A percentile compares a stretch with the other conserved stretches of the same genome.
Conservation (phyloP, 108 stramenopile species). For the Fragilariopsis cylindrus region DNA sequence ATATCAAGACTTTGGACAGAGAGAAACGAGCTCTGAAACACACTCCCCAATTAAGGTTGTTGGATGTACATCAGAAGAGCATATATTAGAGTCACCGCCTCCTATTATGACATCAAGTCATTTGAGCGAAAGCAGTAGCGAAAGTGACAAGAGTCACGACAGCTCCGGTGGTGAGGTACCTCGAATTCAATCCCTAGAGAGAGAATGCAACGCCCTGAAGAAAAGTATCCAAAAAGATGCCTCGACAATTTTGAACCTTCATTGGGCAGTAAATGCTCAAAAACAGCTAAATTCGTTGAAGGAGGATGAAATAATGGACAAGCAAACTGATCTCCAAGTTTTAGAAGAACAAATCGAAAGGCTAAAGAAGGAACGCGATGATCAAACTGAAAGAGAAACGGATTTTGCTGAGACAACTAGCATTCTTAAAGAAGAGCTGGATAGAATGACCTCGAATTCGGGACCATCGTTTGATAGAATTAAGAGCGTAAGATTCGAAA, state of each 20-base stretch:
- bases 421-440: slow-evolving; percentile 32
- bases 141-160: background rate
- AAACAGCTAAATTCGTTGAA: slow-evolving; percentile 21
- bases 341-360: slow-evolving; percentile 13
- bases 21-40: background rate
- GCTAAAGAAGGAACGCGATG: slow-evolving; percentile 27
- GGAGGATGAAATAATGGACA: slow-evolving; percentile 33
- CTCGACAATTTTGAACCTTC: slow-evolving; percentile 20
- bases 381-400: slow-evolving; percentile 21
- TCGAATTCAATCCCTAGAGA: slow-evolving; percentile 5
- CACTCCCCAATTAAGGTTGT: background rate
- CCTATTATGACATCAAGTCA: background rate
- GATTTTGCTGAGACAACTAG: slow-evolving; percentile 35
- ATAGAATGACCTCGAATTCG: slow-evolving; percentile 21
- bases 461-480: background rate
- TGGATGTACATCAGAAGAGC: background rate
- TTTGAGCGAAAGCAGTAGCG: slow-evolving; percentile 14
- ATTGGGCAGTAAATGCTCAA: slow-evolving; percentile 32
- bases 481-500: background rate
- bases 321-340: slow-evolving; percentile 26
- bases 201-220: slow-evolving; percentile 31
- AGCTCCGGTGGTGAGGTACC: background rate
- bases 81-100: slow-evolving; percentile 9
- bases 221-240: slow-evolving; percentile 30
- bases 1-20: slow-evolving; percentile 14